Evolutionary conservation across 202 grass and related monocot genomes (phyloP).

Genomic region (Zoysia matrella): DNA sequence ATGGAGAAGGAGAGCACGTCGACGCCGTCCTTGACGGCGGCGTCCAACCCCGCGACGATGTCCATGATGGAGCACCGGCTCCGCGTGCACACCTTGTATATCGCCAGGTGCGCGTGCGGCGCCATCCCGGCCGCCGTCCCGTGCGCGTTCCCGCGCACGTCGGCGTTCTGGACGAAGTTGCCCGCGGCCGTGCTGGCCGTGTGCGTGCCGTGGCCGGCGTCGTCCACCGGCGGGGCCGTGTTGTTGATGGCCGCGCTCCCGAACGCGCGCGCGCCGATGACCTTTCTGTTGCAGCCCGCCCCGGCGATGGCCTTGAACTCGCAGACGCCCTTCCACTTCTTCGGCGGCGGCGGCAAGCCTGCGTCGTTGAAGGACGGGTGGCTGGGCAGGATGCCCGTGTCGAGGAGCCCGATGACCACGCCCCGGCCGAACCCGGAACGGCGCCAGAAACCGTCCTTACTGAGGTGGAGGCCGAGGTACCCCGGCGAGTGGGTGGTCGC

Average conservation of each 20-base stretch:
- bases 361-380: constrained; percentile 77
- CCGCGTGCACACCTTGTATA: constrained; percentile 77
- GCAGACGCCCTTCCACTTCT: constrained; percentile 76
- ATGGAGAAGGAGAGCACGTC: constrained; percentile 88
- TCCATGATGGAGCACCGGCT: constrained; percentile 63
- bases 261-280: constrained; percentile 77
- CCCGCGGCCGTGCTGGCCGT: constrained; percentile 82
- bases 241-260: constrained; percentile 45
- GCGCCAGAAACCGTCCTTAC: constrained; percentile 59
- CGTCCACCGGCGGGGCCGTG: constrained; percentile 59
- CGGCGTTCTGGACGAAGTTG: constrained; percentile 70
- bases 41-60: constrained; percentile 66
- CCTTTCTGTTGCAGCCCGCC: constrained; percentile 79
- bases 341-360: constrained; percentile 58
- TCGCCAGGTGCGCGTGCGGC: constrained; percentile 80
- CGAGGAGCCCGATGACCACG: constrained; percentile 75
- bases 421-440: constrained; percentile 65
- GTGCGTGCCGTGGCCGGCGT: constrained; percentile 79
- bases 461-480: constrained; percentile 67
- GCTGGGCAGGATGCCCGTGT: constrained; percentile 67
- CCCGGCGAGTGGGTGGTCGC: constrained; percentile 83
- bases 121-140: constrained; percentile 89
- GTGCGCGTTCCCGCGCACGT: constrained; percentile 67
- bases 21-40: constrained; percentile 72
- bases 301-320: constrained; percentile 48